Conservation (phyloP, 2,329 filamentous ascomycete genomes). For the Exophiala xenobiotica region DNA sequence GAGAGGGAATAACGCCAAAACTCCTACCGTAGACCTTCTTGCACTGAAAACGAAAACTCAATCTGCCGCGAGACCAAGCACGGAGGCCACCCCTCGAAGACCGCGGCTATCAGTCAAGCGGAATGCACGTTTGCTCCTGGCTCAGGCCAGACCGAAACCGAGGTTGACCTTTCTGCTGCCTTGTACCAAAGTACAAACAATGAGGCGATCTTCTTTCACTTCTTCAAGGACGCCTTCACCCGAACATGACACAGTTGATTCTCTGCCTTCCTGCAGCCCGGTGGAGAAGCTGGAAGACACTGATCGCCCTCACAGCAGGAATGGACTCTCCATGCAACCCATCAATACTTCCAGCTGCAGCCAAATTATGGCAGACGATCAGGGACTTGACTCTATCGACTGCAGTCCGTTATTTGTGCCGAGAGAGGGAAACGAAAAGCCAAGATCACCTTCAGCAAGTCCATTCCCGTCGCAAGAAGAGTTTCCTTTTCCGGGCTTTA, state of each 20-base stretch:
- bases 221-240: neutral
- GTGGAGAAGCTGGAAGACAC: neutral
- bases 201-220: neutral
- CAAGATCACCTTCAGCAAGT: slow-evolving; percentile 6
- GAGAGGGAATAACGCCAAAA: no score
- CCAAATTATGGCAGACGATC: neutral
- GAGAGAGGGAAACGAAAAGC: slow-evolving; percentile 6
- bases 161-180: slow-evolving; percentile 16
- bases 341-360: neutral
- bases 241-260: neutral
- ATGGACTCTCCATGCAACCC: neutral
- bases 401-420: slow-evolving; percentile 23
- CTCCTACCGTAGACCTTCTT: no score
- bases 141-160: slow-evolving; percentile 10
- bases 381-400: neutral
- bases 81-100: neutral
- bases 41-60: neutral
- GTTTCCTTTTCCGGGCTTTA: slow-evolving; percentile 6
- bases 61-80: neutral
- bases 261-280: neutral
- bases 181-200: neutral
- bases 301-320: neutral
- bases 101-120: neutral
- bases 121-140: slow-evolving; percentile 17
- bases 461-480: slow-evolving; percentile 15